These are phyloP conservation scores for Rhododendron kiyosumense DNA, from an alignment of 148 eudicot species.

Conservation along the genomic window DNA sequence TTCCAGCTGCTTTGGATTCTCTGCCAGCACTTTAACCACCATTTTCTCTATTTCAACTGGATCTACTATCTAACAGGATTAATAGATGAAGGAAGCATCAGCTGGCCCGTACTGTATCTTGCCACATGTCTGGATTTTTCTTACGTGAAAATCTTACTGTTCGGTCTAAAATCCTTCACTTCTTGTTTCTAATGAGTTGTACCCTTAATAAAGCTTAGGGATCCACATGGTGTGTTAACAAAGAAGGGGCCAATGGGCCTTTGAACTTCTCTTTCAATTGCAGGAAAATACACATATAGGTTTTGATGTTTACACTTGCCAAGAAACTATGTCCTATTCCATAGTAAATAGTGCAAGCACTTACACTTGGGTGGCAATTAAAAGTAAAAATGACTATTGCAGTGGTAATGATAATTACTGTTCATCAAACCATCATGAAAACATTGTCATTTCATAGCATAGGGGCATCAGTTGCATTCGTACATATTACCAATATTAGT, in stretches of 20 bases:
- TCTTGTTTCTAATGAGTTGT: not conserved
- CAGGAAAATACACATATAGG: not conserved
- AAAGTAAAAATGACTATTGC: not conserved
- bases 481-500: not conserved
- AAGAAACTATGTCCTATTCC: not conserved
- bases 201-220: not conserved
- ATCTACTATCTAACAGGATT: constrained; percentile 57
- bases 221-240: not conserved
- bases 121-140: not conserved
- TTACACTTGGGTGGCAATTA: not conserved
- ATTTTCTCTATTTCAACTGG: constrained; percentile 76
- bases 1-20: constrained; percentile 81
- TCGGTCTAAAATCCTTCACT: not conserved
- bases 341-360: not conserved
- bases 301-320: not conserved
- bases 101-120: not conserved
- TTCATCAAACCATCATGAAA: not conserved
- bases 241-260: not conserved
- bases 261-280: not conserved
- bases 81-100: not conserved
- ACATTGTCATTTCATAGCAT: not conserved
- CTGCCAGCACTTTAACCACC: constrained; percentile 64
- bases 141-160: not conserved
- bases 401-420: not conserved
- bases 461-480: not conserved